Base-by-base conservation (phyloP, 2,329 filamentous ascomycete genomes). In the Didymella keratinophila region DNA sequence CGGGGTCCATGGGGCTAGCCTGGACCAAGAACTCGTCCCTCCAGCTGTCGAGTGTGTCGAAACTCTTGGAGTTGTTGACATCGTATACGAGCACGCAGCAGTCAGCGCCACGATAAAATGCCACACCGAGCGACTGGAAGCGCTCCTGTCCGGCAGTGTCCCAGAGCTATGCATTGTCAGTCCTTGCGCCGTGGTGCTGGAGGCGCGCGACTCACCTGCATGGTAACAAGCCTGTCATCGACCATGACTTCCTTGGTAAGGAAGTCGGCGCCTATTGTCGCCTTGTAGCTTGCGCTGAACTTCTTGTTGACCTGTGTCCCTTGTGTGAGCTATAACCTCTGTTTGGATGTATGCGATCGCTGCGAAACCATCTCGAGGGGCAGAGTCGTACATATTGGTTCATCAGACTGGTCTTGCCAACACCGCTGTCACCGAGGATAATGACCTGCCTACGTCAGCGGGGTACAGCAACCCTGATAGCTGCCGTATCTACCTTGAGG, bases 341-440 rank as follows among this genome's bases (percentile, higher is more conserved):
- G 9, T 2, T 14, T 6, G 14, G 11, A 42, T 16, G 16, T 21
- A 18, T 58, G 50, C 34, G 25, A 45, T 42, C 12, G 20, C n/a
- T 5, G 27, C 12, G 14, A 11, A 8, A 11, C 36, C 27, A 37
- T 51, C 48, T 36, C 36, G 27, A 51, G 36, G 50, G 59, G 30
- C 52, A 6, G 46, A 37, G 56, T 71, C 91, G 79, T 88, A 98
- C 95, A 91, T 98, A 99, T 98, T 99, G 95, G 83, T 99, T 99
- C 95, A 99, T 99, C 87, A 99, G 88, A 81, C 93, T 97, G 62
- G 95, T 99, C 86, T 99, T 99, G 78, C 95, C 95, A 63, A 99
- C 95, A 82, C 95, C 95, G 80, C 94, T 98, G 80, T 99, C 95
- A 72, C 95, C 95, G 71, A 99, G 89, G 81, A 99, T 98, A 75